Conservation (phyloP, 1,284 basidiomycete species). For the Ganoderma lingzhi region DNA sequence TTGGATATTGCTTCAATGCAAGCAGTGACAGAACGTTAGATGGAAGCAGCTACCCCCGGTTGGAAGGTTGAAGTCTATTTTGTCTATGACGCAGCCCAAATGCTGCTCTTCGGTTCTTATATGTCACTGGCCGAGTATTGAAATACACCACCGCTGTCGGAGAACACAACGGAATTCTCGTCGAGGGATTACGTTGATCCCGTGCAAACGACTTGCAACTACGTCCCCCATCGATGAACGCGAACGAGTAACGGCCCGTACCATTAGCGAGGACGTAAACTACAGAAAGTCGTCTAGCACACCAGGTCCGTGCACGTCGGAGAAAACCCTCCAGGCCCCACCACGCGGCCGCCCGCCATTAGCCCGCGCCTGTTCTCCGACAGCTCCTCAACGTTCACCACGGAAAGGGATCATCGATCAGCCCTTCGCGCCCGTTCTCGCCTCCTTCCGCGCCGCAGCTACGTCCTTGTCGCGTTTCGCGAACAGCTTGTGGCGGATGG, state of each 20-base stretch:
- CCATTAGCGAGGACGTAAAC: not conserved
- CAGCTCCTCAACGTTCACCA: not conserved
- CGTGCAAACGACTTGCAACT: not conserved
- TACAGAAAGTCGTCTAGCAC: not conserved
- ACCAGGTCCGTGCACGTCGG: not conserved
- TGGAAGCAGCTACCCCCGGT: not conserved
- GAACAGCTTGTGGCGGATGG: constrained; percentile 81
- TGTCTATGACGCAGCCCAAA: not conserved
- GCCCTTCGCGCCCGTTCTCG: constrained; percentile 36
- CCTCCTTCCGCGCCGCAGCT: constrained; percentile 65
- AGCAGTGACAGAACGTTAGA: not conserved
- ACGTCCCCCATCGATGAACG: not conserved
- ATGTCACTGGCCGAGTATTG: not conserved
- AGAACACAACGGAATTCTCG: not conserved
- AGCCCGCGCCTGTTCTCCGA: not conserved
- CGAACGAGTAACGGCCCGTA: not conserved
- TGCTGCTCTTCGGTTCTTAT: not conserved
- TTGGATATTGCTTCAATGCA: not conserved
- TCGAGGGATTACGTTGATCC: not conserved
- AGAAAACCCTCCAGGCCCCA: not conserved
- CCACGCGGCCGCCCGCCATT: not conserved
- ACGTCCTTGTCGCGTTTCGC: constrained; percentile 80
- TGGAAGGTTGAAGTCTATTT: not conserved
- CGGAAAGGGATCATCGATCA: constrained; percentile 3
- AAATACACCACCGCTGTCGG: not conserved